Conservation (phyloP, 208 protist species). For the Angomonas deanei region DNA sequence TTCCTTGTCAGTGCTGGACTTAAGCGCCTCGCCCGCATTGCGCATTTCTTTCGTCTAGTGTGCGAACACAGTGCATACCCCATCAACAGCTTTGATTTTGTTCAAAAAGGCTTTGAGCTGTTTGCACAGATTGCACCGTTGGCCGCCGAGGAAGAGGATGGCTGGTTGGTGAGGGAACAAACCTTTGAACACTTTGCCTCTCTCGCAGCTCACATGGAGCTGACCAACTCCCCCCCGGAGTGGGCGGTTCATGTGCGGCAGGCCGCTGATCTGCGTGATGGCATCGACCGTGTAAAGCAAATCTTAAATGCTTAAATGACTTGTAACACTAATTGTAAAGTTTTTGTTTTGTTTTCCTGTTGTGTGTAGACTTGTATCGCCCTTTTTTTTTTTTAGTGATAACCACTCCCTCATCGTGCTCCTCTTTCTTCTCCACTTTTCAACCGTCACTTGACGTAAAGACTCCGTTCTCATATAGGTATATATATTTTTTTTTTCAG, state of each 20-base stretch:
- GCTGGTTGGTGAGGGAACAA: not conserved
- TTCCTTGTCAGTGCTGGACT: not conserved
- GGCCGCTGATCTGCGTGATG: not conserved
- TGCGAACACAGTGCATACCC: not conserved
- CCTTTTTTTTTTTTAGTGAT: not conserved
- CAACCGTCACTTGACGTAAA: not conserved
- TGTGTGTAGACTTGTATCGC: not conserved
- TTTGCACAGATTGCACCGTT: not conserved
- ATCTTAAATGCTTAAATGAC: not conserved
- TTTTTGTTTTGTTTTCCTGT: conserved; percentile 4
- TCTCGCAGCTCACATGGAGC: not conserved
- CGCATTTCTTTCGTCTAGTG: not conserved
- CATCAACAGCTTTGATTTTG: not conserved
- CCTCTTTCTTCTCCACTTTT: not conserved
- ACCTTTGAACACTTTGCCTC: not conserved
- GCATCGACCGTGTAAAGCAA: too few relatives aligned
- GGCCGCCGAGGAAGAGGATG: not conserved
- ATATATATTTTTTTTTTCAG: not conserved
- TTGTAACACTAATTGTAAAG: not conserved
- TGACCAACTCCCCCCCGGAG: not conserved
- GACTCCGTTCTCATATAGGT: not conserved
- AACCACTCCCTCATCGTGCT: not conserved
- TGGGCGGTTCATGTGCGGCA: not conserved
- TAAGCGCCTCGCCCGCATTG: not conserved
- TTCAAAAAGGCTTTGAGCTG: not conserved